phyloP scores from a whole-genome alignment of 495 filamentous ascomycete species.

The Aspergillus steynii region DNA sequence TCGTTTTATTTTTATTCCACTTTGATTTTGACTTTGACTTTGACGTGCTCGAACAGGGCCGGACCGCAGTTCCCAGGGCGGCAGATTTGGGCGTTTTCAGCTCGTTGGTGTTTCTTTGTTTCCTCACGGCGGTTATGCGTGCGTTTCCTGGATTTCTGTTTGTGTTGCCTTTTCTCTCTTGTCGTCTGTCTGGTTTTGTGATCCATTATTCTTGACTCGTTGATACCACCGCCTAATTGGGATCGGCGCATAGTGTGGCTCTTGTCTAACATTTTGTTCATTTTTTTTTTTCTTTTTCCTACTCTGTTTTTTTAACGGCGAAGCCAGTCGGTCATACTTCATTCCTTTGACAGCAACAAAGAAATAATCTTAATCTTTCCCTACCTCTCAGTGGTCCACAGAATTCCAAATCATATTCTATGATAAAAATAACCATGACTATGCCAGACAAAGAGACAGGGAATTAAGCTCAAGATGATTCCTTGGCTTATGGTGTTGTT shows the following conservation, averaged over 20 bases:
- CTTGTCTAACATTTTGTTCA: conserved; percentile 11
- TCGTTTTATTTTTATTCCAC: neutral
- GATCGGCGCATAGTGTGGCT: conserved; percentile 2
- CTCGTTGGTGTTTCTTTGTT: conserved; percentile 6
- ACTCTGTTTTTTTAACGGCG: neutral
- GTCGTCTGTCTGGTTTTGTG: too few species aligned
- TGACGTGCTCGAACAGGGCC: neutral
- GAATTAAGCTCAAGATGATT: too few species aligned
- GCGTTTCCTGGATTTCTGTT: neutral
- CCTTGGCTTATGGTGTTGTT: too few species aligned
- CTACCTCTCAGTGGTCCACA: neutral
- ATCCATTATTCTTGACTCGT: neutral
- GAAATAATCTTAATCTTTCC: neutral
- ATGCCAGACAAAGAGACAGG: too few species aligned
- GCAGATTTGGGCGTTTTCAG: neutral
- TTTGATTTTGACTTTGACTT: neutral
- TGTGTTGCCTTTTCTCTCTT: neutral
- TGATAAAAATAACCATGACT: too few species aligned
- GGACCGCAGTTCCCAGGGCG: neutral
- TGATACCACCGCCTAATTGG: conserved; percentile 1
- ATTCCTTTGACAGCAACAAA: neutral
- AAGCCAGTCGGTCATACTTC: neutral
- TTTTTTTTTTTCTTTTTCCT: conserved; percentile 1
- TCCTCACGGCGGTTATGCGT: neutral
- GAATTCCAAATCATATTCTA: neutral